Conservation (phyloP, 805 yeast species). For the Kluyveromyces wickerhamii region DNA sequence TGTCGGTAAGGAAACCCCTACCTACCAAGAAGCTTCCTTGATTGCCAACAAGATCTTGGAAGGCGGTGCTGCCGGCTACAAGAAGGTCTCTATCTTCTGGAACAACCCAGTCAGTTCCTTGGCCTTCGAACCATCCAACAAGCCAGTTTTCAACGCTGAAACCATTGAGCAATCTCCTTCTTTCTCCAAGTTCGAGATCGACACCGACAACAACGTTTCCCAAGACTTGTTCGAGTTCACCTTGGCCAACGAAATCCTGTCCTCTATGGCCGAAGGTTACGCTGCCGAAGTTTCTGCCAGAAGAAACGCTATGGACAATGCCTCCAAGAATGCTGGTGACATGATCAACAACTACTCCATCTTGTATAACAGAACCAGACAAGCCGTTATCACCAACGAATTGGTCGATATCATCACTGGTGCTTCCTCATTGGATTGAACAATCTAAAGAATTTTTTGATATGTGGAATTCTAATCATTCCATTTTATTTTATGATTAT, state of each 20-base stretch:
- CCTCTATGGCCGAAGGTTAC: constrained; percentile 96
- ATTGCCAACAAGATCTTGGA: constrained; percentile 76
- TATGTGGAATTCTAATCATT: constrained; percentile 1
- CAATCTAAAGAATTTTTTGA: no score
- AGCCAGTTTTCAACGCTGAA: constrained; percentile 58
- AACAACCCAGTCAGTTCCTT: constrained; percentile 85
- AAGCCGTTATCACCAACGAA: constrained; percentile 98
- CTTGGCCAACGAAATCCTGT: constrained; percentile 78
- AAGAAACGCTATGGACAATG: constrained; percentile 99
- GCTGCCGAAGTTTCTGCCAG: constrained; percentile 97
- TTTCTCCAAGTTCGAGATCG: constrained; percentile 73
- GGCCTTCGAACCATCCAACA: constrained; percentile 75
- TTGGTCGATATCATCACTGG: constrained; percentile 99
- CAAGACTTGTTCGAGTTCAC: constrained; percentile 76
- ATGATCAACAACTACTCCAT: constrained; percentile 95
- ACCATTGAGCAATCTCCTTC: constrained; percentile 81
- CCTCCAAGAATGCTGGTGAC: constrained; percentile 98
- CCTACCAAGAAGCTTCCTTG: constrained; percentile 80
- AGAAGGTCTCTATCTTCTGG: constrained; percentile 72
- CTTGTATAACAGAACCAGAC: constrained; percentile 98
- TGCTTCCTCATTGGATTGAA: constrained; percentile 94
- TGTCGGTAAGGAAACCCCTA: constrained; percentile 95
- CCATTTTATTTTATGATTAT: constrained; percentile 1
- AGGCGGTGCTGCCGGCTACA: constrained; percentile 44
- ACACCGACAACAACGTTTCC: constrained; percentile 59